A percentile compares a stretch with the other conserved stretches of the same genome.
Conservation (phyloP, 2,329 filamentous ascomycete species). For the Alternaria ventricosa region DNA sequence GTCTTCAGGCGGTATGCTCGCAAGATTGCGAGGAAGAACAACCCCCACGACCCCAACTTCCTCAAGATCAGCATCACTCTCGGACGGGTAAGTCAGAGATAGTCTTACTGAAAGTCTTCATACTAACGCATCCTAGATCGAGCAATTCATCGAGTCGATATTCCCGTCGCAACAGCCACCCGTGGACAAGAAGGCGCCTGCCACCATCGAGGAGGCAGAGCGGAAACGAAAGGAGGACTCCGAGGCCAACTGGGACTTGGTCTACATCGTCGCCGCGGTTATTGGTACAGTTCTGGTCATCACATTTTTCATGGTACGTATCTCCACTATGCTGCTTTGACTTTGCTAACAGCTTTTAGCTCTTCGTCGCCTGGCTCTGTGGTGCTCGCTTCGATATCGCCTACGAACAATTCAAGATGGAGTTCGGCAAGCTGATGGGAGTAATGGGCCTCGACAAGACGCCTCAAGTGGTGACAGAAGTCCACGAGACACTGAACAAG, state of each 20-base stretch:
- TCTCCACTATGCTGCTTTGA: constrained; percentile 14
- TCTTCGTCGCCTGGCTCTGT: constrained; percentile 77
- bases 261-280: constrained; percentile 71
- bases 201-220: constrained; percentile 62
- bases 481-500: constrained; percentile 40
- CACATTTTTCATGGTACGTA: constrained; percentile 77
- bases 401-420: constrained; percentile 62
- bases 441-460: constrained; percentile 27
- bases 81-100: constrained; percentile 68
- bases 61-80: constrained; percentile 90
- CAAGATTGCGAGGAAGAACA: constrained; percentile 91
- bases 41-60: constrained; percentile 90
- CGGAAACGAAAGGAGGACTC: constrained; percentile 60
- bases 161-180: constrained; percentile 85
- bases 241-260: constrained; percentile 62
- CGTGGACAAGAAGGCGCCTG: constrained; percentile 32
- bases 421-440: constrained; percentile 47
- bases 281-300: constrained; percentile 73
- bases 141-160: constrained; percentile 93
- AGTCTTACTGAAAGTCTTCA: background rate
- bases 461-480: constrained; percentile 21
- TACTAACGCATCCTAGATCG: constrained; percentile 66
- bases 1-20: constrained; percentile 80
- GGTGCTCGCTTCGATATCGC: constrained; percentile 84
- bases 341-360: constrained; percentile 56